Base-by-base conservation (phyloP, 495 filamentous ascomycete genomes). In the Pseudotulostoma volvatum region DNA sequence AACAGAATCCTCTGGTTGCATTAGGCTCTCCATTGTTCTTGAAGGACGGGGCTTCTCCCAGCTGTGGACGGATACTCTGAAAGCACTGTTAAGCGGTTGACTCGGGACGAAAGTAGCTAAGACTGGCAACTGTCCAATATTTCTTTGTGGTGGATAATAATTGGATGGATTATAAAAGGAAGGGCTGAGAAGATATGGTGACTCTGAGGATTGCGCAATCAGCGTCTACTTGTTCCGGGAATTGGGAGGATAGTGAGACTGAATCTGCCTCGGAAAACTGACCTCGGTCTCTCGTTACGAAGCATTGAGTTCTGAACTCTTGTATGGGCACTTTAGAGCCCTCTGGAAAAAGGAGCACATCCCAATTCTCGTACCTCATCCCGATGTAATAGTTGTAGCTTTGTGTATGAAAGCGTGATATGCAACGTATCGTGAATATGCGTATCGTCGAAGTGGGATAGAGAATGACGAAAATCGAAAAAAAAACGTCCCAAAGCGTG, bases 321-420 rank as follows among this genome's bases (percentile, higher is more conserved):
- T 87, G 83, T 32, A 88, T 55, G 7, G 84, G 84, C 13, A 80
- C 66, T 43, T 70, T 71, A 38, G 60, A 67, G 20, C 57, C 56
- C 32, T 64, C 59, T 1, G 83, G 78, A 55, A 92, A 90, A 40
- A 93, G 63, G 36, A 92, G 74, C 37, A 88, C 68, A 51, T 92
- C 85, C 85, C 84, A 90, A 47, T 79, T 76, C 40, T 79, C 68
- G 64, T 81, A 92, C 37, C 84, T 76, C 84, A 92, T 92, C 7
- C 18, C 53, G 50, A 28, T 1, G 11, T 32, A n/a, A n/a, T n/a
- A n/a, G 37, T 14, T 19, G 18, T 17, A 17, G n/a, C n/a, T n/a
- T n/a, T n/a, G n/a, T n/a, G n/a, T n/a, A n/a, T n/a, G n/a, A n/a
- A n/a, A n/a, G n/a, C n/a, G n/a, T n/a, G n/a, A n/a, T n/a, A n/a